Base-by-base conservation (phyloP, 225 moss, liverwort and hornwort species). In the Pseudisothecium myosuroides region DNA sequence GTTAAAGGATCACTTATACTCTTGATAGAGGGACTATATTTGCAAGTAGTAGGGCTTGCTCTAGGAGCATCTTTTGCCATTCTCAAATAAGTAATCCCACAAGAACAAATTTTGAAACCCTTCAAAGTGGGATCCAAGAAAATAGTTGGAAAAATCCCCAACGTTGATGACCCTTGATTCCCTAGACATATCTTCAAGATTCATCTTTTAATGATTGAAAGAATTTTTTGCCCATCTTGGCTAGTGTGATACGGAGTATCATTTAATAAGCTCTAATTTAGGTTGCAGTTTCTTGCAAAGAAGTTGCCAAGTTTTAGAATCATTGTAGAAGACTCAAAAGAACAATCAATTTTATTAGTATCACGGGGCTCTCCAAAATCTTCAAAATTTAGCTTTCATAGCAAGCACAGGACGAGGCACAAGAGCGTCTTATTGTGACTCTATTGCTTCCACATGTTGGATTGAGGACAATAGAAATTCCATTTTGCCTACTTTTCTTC, bases 381-480 rank as follows among this genome's bases (percentile, higher is more conserved):
- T 4, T n/a, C 0, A 13, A n/a, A 23, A 39, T 68, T 23, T 23
- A 68, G n/a, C 23, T 68, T 39, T 2, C 6, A 39, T 6, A 23
- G 23, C 0, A 1, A 23, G 2, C 3, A 39, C 1, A 23, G 12
- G 37, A n/a, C n/a, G n/a, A n/a, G n/a, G n/a, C n/a, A n/a, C n/a
- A n/a, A n/a, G n/a, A 39, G 22, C 2, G 7, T 22, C 22, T 22
- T n/a, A 24, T 69, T 2, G 4, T 1, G 0, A 3, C 4, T 8
- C 4, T 2, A 2, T 2, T 23, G 24, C 39, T 69, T 69, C 14
- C 1, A 0, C 1, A 2, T 41, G 3, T 72, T 72, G 9, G 9
- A 3, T 72, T 15, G 27, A 72, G 1, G 9, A 26, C 2, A 0
- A 41, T 26, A 41, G 14, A 5, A 2, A 27, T 16, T 43, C 27